Conservation (phyloP, 257 asterid species). For the Mentha longifolia region DNA sequence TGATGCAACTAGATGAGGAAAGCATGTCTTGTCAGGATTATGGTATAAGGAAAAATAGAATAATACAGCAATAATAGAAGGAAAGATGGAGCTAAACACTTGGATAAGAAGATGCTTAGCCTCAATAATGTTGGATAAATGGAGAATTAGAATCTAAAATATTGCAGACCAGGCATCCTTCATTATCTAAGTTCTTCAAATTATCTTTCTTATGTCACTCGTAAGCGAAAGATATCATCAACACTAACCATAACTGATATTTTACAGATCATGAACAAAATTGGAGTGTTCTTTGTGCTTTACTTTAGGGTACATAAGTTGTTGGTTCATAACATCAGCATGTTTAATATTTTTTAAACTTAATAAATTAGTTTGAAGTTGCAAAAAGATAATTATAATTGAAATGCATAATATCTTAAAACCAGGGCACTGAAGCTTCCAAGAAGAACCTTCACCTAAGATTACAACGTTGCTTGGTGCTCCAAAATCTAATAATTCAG, state of each 20-base stretch:
- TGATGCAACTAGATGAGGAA: slow-evolving; percentile 50
- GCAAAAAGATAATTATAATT: neutral
- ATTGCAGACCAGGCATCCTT: slow-evolving; percentile 36
- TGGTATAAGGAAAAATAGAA: slow-evolving; percentile 38
- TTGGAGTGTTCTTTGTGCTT: neutral
- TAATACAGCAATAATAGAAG: slow-evolving; percentile 55
- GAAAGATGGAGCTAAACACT: slow-evolving; percentile 41
- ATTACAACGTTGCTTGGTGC: slow-evolving; percentile 10
- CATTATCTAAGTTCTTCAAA: slow-evolving; percentile 27
- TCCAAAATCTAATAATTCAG: slow-evolving; percentile 21
- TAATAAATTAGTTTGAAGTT: neutral
- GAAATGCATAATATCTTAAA: neutral
- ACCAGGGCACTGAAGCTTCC: neutral
- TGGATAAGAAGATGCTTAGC: slow-evolving; percentile 58
- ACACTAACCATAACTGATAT: neutral
- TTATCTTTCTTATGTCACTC: slow-evolving; percentile 29
- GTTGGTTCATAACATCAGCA: too few relatives aligned
- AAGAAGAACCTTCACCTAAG: slow-evolving; percentile 3
- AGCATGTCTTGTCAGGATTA: slow-evolving; percentile 32
- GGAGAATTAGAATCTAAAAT: slow-evolving; percentile 66
- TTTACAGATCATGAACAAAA: neutral
- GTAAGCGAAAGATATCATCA: slow-evolving; percentile 2
- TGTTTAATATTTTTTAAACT: too few relatives aligned
- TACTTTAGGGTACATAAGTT: neutral
- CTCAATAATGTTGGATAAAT: slow-evolving; percentile 60